Evolutionary conservation across 345 rosid genomes (phyloP).

Genomic region (Brassica carinata): DNA sequence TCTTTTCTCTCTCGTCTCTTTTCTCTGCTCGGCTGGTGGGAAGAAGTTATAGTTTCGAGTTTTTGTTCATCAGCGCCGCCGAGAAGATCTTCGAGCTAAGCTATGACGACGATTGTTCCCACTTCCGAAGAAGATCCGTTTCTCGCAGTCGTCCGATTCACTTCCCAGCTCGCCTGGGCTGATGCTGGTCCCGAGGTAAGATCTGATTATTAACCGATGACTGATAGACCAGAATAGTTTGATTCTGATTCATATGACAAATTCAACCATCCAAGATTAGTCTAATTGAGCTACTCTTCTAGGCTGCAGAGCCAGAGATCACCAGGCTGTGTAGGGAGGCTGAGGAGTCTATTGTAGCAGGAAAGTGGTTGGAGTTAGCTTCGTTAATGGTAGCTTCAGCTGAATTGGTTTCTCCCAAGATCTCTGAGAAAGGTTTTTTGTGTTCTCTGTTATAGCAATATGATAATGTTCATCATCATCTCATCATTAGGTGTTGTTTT

Average conservation of each 20-base stretch:
- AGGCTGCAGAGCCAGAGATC: constrained; percentile 84
- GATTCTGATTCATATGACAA: not conserved
- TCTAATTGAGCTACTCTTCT: not conserved
- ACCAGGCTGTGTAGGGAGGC: constrained; percentile 79
- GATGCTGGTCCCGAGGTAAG: constrained; percentile 96
- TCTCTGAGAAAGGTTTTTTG: constrained; percentile 83
- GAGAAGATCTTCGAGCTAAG: constrained; percentile 23
- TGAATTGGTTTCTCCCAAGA: constrained; percentile 79
- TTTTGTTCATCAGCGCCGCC: constrained; percentile 34
- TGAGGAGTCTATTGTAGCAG: constrained; percentile 59
- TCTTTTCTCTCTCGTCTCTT: constrained; percentile 4
- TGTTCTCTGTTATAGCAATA: not conserved
- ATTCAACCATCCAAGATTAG: not conserved
- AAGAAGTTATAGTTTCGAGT: not conserved
- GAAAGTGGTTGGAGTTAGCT: constrained; percentile 81
- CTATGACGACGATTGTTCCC: constrained; percentile 87
- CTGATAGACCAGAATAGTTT: not conserved
- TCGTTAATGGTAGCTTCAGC: constrained; percentile 89
- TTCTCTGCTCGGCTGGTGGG: constrained; percentile 40
- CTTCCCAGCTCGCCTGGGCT: constrained; percentile 94
- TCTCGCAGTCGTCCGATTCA: constrained; percentile 87
- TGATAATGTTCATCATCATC: not conserved
- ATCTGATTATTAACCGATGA: not conserved
- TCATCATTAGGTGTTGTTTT: constrained; percentile 2
- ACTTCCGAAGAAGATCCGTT: constrained; percentile 94